Evolutionary conservation across 2,329 filamentous ascomycete genomes (phyloP), one percentile per base, ranked within the genome.

Genomic region (Botrytis hyacinthi): DNA sequence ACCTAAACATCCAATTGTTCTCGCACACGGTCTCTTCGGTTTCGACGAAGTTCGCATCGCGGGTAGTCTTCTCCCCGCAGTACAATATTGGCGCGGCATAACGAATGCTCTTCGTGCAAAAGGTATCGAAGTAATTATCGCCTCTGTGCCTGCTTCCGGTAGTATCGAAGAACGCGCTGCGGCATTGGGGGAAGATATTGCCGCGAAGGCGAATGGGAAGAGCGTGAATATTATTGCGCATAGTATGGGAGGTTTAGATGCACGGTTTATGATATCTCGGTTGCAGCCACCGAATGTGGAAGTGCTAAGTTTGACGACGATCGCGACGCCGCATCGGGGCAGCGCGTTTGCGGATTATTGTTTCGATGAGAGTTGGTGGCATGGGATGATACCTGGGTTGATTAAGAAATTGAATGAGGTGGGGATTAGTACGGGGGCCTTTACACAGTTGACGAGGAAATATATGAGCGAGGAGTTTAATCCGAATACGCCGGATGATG

Each of bases 171-270:
- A 87, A 74, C 87, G 89, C 72, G 89, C 90, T 40, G 84, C 85
- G 73, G 85, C 85, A 77, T 85, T 92, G n/a, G 85, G 85, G 46
- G 78, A 83, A 75, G 85, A 87, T 75, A 90, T 91, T 74, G 84
- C 84, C 66, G 78, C 81, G 35, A 81, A 78, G 71, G 84, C 86
- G 1, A 77, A 81, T 35, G 84, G 84, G 29, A 83, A 82, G 74
- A 88, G 90, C 69, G 93, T 97, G 76, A 93, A 93, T 80, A 92
- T 97, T 74, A 86, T 94, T 32, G 89, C 89, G 59, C 92, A 94
- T 82, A 88, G 86, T 77, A 91, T 91, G 89, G 89, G 90, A 66
- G 89, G 90, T 2, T 84, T 92, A 5, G 90, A 91, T 79, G 87
- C 89, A 16, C 84, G 90, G 63, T 90, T 90, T 80, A 90, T 91